A percentile compares a stretch with the other conserved stretches of the same genome.
Conservation (phyloP, 2,329 filamentous ascomycete genomes). For the Cadophora sp. region DNA sequence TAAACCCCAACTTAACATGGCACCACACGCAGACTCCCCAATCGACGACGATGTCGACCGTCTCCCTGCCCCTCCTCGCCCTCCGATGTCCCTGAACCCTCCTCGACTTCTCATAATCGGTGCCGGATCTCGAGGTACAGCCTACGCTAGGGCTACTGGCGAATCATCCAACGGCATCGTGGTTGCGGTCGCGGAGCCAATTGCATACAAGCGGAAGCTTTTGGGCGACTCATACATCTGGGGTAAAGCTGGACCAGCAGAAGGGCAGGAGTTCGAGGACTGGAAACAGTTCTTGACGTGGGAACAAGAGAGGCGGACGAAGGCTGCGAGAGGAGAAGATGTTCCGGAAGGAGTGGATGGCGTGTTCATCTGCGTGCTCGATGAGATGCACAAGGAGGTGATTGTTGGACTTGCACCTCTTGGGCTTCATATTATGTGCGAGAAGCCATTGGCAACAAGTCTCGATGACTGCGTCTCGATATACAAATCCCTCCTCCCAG, state of each 20-base stretch:
- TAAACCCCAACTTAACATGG: conserved; percentile 30
- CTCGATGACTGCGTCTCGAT: conserved; percentile 81
- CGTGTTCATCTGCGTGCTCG: conserved; percentile 77
- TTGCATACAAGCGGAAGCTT: conserved; percentile 74
- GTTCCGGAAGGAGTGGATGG: conserved; percentile 55
- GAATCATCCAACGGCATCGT: conserved; percentile 71
- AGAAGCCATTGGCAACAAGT: conserved; percentile 89
- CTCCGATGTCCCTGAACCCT: conserved; percentile 50
- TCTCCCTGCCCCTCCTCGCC: conserved; percentile 39
- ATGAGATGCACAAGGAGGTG: conserved; percentile 87
- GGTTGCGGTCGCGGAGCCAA: conserved; percentile 81
- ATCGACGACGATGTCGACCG: conserved; percentile 30
- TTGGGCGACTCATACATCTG: conserved; percentile 79
- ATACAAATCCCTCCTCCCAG: conserved; percentile 60
- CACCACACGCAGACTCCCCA: conserved; percentile 39
- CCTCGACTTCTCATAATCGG: conserved; percentile 81
- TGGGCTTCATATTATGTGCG: conserved; percentile 86
- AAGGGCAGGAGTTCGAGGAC: conserved; percentile 72
- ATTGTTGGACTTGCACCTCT: conserved; percentile 74
- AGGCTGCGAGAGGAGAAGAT: conserved; percentile 54
- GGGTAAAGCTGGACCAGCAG: conserved; percentile 55
- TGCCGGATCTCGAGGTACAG: conserved; percentile 78
- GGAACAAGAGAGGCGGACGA: conserved; percentile 67
- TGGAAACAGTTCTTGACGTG: conserved; percentile 82
- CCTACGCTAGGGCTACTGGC: conserved; percentile 74